Base-by-base conservation (phyloP, 2,329 filamentous ascomycete species). In the Scolecobasidium constrictum region DNA sequence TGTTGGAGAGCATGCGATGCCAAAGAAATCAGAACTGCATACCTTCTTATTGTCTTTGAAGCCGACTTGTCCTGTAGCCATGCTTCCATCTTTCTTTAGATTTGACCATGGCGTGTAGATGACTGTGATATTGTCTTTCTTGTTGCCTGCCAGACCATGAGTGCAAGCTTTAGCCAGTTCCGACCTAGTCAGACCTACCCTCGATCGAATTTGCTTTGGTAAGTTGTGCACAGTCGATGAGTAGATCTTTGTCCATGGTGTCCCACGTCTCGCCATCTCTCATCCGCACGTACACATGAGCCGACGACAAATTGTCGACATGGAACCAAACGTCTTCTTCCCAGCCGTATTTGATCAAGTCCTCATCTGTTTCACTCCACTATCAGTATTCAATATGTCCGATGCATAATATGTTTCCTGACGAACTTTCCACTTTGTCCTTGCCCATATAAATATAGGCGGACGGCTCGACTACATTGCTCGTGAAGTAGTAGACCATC, bases 201-300 rank as follows among this genome's bases (percentile, higher is more conserved):
- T 98, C 92, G 54, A 98, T 98, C 45, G 87, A 95, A 66, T 98
- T 98, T 48, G 92, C 92, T 66, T 98, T 98, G 45, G 92, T 98
- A 54, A 98, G 72, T 63, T 98, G 92, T n/a, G 85, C 92, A 54
- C 92, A 86, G 63, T 98, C 92, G 50, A 72, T 76, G 46, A 98
- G 59, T 20, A 98, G 72, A 3, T 77, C 75, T 47, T 77, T 58
- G 0, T 85, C 79, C 46, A 98, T 86, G 35, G 71, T 64, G 40
- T 95, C 87, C 92, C 92, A 98, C 33, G 75, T 71, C 51, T 92
- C 78, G 45, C 78, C 82, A 35, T 90, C 80, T 13, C 69, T 72
- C 52, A 96, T 73, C 23, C 92, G 83, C 23, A 98, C 77, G 65
- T 98, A 98, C 54, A 98, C 86, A 65, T 98, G 92, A 2, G 92